phyloP scores from a whole-genome alignment of 176 grass and related monocot species.

The Eragrostis curvula region DNA sequence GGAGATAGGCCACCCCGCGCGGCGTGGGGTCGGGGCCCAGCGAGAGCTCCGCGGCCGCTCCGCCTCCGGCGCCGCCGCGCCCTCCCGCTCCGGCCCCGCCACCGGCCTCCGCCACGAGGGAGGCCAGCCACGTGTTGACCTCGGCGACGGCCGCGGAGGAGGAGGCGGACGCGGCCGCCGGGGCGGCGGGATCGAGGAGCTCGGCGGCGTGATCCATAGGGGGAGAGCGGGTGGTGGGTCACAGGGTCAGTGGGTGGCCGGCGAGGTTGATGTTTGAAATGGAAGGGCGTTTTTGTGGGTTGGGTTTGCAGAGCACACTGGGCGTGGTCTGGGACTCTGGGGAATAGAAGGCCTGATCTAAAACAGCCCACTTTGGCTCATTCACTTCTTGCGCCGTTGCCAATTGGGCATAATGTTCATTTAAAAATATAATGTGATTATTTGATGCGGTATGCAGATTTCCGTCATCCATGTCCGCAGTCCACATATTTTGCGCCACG shows the following conservation, averaged over 20 bases:
- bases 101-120: slow-evolving; percentile 64
- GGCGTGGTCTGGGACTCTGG: not conserved
- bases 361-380: no score
- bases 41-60: slow-evolving; percentile 60
- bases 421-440: no score
- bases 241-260: slow-evolving; percentile 19
- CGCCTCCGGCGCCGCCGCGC: slow-evolving; percentile 39
- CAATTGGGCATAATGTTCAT: no score
- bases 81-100: slow-evolving; percentile 29
- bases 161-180: slow-evolving; percentile 37
- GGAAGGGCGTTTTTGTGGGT: not conserved
- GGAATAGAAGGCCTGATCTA: no score
- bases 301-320: not conserved
- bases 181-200: slow-evolving; percentile 51
- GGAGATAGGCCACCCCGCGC: slow-evolving; percentile 71
- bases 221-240: not conserved
- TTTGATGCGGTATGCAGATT: no score
- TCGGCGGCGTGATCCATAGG: slow-evolving; percentile 65
- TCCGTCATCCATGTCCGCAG: no score
- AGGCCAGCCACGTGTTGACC: slow-evolving; percentile 77
- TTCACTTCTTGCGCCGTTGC: no score
- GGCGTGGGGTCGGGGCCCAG: slow-evolving; percentile 67
- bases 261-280: slow-evolving; percentile 19
- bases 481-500: no score
- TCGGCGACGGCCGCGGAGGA: slow-evolving; percentile 62